These are phyloP conservation scores for Chionographis japonica DNA, from an alignment of 106 monocot species.

Conservation along the genomic window DNA sequence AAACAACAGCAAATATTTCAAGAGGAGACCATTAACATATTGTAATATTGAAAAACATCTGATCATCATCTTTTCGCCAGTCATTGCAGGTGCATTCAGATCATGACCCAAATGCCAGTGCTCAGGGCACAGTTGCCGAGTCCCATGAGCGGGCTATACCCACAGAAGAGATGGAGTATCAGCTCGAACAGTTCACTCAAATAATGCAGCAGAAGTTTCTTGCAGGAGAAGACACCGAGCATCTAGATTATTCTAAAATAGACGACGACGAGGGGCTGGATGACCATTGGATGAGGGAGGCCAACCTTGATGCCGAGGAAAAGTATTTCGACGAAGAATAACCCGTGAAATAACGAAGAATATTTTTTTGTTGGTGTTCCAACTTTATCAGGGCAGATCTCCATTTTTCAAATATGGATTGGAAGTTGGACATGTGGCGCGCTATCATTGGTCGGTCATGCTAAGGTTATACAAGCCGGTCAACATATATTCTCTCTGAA, in stretches of 20 bases:
- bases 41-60: too few species aligned
- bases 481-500: too few species aligned
- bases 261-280: slow-evolving; percentile 86
- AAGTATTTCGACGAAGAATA: slow-evolving; percentile 93
- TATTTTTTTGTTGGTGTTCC: too few species aligned
- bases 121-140: neutral
- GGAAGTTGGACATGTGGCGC: too few species aligned
- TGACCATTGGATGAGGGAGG: slow-evolving; percentile 87
- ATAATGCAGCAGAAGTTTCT: slow-evolving; percentile 96
- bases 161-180: slow-evolving; percentile 69
- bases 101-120: neutral
- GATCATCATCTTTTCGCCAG: neutral
- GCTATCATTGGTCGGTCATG: too few species aligned
- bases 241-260: slow-evolving; percentile 69
- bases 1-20: too few species aligned
- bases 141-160: slow-evolving; percentile 22
- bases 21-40: too few species aligned
- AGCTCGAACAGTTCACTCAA: slow-evolving; percentile 76
- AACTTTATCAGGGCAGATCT: too few species aligned
- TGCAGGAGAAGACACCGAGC: slow-evolving; percentile 64
- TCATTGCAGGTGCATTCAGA: slow-evolving; percentile 19
- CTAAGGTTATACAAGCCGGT: too few species aligned
- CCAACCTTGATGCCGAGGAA: slow-evolving; percentile 82
- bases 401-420: too few species aligned
- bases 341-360: neutral